Conservation (phyloP, 768 basidiomycete genomes). For the Russula lepida region DNA sequence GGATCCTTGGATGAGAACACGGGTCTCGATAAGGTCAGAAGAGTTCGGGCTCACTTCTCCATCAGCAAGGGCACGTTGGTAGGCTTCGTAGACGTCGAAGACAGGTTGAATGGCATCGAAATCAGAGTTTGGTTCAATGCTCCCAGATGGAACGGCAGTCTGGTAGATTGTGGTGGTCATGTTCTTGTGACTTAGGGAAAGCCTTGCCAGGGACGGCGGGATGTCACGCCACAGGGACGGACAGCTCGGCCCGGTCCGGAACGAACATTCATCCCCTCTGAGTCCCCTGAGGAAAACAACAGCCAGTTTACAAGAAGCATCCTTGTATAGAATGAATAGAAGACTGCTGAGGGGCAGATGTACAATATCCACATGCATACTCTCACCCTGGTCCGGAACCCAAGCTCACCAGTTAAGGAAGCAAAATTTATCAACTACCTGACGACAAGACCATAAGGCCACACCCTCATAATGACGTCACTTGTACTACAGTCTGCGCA, state of each 20-base stretch:
- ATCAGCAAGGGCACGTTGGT: constrained; percentile 52
- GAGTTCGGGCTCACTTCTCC: constrained; percentile 44
- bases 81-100: constrained; percentile 47
- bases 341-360: not conserved
- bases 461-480: constrained; percentile 6
- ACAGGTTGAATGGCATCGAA: not conserved
- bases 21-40: not conserved
- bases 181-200: not conserved
- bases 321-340: not conserved
- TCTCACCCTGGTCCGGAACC: not conserved
- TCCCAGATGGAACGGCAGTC: not conserved
- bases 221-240: not conserved
- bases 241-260: not conserved
- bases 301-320: not conserved
- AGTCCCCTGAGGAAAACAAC: no score
- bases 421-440: not conserved
- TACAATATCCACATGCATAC: not conserved
- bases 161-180: constrained; percentile 8
- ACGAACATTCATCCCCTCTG: not conserved
- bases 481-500: not conserved
- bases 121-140: not conserved
- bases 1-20: constrained; percentile 4
- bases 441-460: no score
- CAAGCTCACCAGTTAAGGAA: not conserved
- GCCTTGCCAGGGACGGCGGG: not conserved